Base-by-base conservation (phyloP, 805 yeast genomes). In the Metschnikowia colocasiae region DNA sequence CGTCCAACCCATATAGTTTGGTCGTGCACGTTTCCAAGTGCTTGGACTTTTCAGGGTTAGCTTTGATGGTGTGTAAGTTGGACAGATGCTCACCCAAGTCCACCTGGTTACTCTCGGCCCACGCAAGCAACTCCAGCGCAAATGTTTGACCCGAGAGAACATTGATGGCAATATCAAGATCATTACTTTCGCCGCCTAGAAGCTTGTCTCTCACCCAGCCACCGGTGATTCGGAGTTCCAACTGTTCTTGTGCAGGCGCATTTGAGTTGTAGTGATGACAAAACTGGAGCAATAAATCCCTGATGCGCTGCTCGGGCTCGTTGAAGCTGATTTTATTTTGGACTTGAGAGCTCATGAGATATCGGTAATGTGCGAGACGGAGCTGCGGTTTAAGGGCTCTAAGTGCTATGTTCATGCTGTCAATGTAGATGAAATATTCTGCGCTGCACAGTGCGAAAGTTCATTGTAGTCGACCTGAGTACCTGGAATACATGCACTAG, bases 201-300 rank as follows among this genome's bases (percentile, higher is more conserved):
- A 94, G 70, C 67, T 94, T 94, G 64, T 94, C 99, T 57, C 99
- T 77, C 2, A 94, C 99, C 99, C 99, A 92, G 0, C 99, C 99
- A 30, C 99, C 99, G 0, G 97, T 91, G 55, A 94, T 87, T 50
- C 99, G 65, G 12, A 87, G 72, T 37, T 76, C 83, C 8, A 84
- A 61, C n/a, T 53, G 58, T 16, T 59, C 32, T 51, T 55, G 43
- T 9, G 45, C 42, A 16, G 40, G 23, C 12, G 43, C 44, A 2
- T 49, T 40, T 10, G 52, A 22, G 50, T 75, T 74, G 54, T 74
- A 70, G 39, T 59, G 52, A 38, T 58, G 53, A 57, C 74, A 71
- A 55, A 68, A 79, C 30, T 68, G 72, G 16, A 69, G 68, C 30
- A 79, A 59, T 9, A 77, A 52, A 31, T 59, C 52, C 30, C 69